Percentiles rank a stretch among this genome's conserved stretches.
Evolutionary conservation across 345 rosid species (phyloP).

Genomic region (Arabidopsis thaliana): DNA sequence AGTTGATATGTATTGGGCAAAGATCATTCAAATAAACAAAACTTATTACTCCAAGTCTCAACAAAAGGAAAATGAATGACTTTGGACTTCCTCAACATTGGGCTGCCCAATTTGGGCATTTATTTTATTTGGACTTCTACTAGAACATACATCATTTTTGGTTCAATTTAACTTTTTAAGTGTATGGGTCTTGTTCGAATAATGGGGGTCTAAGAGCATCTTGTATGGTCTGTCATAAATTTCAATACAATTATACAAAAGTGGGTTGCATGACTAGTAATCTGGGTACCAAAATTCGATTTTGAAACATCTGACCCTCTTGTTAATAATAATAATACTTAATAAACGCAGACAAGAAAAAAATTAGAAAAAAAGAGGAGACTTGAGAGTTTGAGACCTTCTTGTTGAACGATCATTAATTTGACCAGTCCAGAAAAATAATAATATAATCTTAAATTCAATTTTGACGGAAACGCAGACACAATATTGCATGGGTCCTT

Average conservation of each 20-base stretch:
- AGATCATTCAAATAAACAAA: not conserved
- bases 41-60: not conserved
- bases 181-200: not conserved
- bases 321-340: too few relatives aligned
- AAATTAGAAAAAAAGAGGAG: too few relatives aligned
- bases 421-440: not conserved
- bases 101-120: not conserved
- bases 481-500: not conserved
- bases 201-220: too few relatives aligned
- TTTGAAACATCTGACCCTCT: too few relatives aligned
- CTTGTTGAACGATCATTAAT: not conserved
- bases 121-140: not conserved
- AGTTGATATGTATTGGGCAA: too few relatives aligned
- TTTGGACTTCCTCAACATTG: not conserved
- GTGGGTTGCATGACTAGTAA: too few relatives aligned
- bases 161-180: not conserved
- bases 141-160: too few relatives aligned
- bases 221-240: too few relatives aligned
- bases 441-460: not conserved
- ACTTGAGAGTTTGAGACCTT: not conserved
- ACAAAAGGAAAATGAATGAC: not conserved
- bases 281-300: too few relatives aligned
- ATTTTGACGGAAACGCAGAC: conserved; percentile 12
- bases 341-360: too few relatives aligned
- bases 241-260: too few relatives aligned